phyloP scores from a whole-genome alignment of 139 green algal genomes.

The Limnomonas spitsbergensis region DNA sequence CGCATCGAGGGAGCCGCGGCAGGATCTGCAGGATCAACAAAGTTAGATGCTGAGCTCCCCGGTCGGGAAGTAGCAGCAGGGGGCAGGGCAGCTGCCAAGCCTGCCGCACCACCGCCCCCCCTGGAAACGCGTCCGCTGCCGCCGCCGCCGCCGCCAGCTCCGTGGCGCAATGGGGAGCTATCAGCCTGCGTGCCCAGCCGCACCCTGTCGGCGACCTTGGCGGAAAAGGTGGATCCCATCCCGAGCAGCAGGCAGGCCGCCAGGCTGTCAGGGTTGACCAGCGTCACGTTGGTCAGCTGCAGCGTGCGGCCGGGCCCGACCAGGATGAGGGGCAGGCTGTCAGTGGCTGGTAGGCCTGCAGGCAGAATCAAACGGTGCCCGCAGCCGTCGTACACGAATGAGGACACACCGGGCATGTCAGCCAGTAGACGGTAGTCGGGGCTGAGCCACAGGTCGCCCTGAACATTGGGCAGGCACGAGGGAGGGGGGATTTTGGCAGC shows the following conservation, averaged over 20 bases:
- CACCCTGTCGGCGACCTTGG: not conserved
- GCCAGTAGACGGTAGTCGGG: conserved; percentile 80
- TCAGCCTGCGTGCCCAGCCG: not conserved
- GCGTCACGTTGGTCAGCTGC: conserved; percentile 70
- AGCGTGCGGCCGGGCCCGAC: conserved; percentile 71
- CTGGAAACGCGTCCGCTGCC: too few relatives aligned
- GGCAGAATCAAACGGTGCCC: conserved; percentile 65
- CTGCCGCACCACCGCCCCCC: too few relatives aligned
- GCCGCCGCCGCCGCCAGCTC: too few relatives aligned
- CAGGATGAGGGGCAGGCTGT: conserved; percentile 79
- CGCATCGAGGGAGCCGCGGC: not conserved
- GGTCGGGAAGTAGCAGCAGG: too few relatives aligned
- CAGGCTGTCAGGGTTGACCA: conserved; percentile 71
- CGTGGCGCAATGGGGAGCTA: too few relatives aligned
- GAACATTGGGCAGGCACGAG: not conserved
- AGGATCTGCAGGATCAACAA: too few relatives aligned
- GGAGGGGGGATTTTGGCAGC: too few relatives aligned
- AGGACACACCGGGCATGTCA: conserved; percentile 51
- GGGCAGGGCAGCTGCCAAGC: too few relatives aligned
- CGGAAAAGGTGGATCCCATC: conserved; percentile 16
- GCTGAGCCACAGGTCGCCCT: conserved; percentile 74
- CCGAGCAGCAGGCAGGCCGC: conserved; percentile 62
- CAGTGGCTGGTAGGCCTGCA: conserved; percentile 41
- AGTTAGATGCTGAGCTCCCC: too few relatives aligned
- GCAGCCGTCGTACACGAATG: conserved; percentile 72